A percentile compares a stretch with the other conserved stretches of the same genome.
These are phyloP conservation scores for Lepidium sativum DNA, from an alignment of 345 rosid species.

Conservation along the genomic window DNA sequence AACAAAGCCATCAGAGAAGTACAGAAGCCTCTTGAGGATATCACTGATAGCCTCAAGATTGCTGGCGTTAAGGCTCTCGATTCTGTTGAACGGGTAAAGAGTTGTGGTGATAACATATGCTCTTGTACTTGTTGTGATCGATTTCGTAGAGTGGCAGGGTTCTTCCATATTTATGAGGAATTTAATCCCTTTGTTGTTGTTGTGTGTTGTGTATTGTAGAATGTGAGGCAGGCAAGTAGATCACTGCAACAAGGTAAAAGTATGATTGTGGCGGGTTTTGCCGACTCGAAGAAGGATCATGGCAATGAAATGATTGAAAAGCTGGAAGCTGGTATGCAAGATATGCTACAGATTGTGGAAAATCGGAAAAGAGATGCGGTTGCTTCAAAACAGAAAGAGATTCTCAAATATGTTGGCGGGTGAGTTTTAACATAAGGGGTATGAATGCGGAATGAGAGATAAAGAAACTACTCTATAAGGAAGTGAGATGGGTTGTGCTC, in stretches of 20 bases:
- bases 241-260: slow-evolving; percentile 65
- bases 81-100: slow-evolving; percentile 79
- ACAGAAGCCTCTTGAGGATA: slow-evolving; percentile 92
- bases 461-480: not conserved
- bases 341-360: slow-evolving; percentile 78
- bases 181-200: not conserved
- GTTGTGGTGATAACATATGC: not conserved
- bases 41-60: slow-evolving; percentile 83
- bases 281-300: slow-evolving; percentile 81
- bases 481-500: slow-evolving; percentile 24
- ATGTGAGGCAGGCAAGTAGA: slow-evolving; percentile 78
- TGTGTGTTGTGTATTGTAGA: slow-evolving; percentile 34
- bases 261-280: slow-evolving; percentile 64
- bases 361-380: slow-evolving; percentile 85
- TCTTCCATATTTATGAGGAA: not conserved
- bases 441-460: not conserved
- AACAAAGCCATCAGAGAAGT: slow-evolving; percentile 91
- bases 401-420: slow-evolving; percentile 87
- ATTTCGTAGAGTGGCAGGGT: not conserved
- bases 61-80: slow-evolving; percentile 87
- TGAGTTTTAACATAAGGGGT: slow-evolving; percentile 27
- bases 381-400: slow-evolving; percentile 82
- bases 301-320: slow-evolving; percentile 71
- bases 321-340: slow-evolving; percentile 80
- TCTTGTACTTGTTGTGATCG: not conserved